Percentiles rank a stretch among this genome's conserved stretches.
Conservation (phyloP, 2,329 filamentous ascomycete species). For the Xylariales sp. region DNA sequence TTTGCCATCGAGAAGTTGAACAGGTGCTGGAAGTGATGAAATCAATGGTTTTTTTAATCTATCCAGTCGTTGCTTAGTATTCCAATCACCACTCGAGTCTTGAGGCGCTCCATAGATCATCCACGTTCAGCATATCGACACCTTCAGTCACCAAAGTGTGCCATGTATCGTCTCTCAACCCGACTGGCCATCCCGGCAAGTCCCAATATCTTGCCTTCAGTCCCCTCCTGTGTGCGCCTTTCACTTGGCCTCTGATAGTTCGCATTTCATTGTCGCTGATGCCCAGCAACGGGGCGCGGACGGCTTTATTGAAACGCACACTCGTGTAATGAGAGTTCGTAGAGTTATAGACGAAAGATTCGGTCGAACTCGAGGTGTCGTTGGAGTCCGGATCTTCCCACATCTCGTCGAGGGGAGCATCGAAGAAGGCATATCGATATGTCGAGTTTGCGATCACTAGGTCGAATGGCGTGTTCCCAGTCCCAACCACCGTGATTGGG, state of each 20-base stretch:
- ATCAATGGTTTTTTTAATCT: no score
- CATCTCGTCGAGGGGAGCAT: slow-evolving; percentile 52
- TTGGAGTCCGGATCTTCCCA: slow-evolving; percentile 29
- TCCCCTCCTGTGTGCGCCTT: slow-evolving; percentile 40
- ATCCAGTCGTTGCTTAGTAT: neutral
- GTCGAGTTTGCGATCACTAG: slow-evolving; percentile 46
- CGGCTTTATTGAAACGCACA: slow-evolving; percentile 41
- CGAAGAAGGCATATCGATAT: slow-evolving; percentile 60
- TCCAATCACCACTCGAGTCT: slow-evolving; percentile 32
- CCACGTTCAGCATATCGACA: slow-evolving; percentile 57
- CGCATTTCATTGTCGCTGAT: slow-evolving; percentile 37
- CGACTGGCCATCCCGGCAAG: slow-evolving; percentile 51
- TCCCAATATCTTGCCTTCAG: slow-evolving; percentile 59
- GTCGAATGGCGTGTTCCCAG: slow-evolving; percentile 59
- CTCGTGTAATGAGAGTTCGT: slow-evolving; percentile 58
- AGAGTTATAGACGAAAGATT: slow-evolving; percentile 33
- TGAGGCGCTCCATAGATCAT: slow-evolving; percentile 48
- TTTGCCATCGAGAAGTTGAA: no score
- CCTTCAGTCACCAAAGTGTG: slow-evolving; percentile 49
- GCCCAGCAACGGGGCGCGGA: slow-evolving; percentile 42
- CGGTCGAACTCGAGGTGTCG: slow-evolving; percentile 4
- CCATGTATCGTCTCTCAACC: slow-evolving; percentile 52
- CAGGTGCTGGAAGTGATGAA: no score
- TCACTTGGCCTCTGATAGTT: slow-evolving; percentile 38
- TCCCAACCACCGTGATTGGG: slow-evolving; percentile 64